Conservation (phyloP, 441 rosid genomes). For the Populus hybrid region DNA sequence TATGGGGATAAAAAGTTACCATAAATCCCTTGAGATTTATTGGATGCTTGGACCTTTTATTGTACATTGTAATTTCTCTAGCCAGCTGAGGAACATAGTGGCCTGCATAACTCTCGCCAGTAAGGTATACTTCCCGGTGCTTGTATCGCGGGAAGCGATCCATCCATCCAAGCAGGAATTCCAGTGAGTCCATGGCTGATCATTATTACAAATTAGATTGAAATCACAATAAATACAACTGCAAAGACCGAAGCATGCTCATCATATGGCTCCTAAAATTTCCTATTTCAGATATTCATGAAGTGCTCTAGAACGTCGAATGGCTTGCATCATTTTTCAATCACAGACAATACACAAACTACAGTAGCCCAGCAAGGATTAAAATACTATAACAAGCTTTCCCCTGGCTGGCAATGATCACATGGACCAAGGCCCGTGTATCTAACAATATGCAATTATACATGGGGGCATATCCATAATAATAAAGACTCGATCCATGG, state of each 20-base stretch:
- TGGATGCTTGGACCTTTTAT: slow-evolving; percentile 46
- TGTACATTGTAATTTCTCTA: slow-evolving; percentile 59
- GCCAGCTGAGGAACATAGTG: slow-evolving; percentile 99
- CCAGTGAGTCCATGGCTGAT: slow-evolving; percentile 79
- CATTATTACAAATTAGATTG: background rate
- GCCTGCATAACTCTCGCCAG: slow-evolving; percentile 97
- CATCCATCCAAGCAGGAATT: slow-evolving; percentile 70
- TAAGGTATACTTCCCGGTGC: slow-evolving; percentile 59
- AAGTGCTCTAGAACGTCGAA: no score
- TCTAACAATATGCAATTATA: background rate
- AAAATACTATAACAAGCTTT: background rate
- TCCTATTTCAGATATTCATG: background rate
- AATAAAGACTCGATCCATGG: no score
- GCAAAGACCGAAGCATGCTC: no score
- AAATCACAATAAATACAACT: background rate
- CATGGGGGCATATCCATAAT: background rate
- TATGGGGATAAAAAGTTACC: slow-evolving; percentile 34
- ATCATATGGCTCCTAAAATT: background rate
- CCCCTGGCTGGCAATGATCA: background rate
- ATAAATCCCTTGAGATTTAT: slow-evolving; percentile 87
- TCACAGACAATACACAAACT: no score
- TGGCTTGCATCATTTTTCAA: no score
- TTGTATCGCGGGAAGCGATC: slow-evolving; percentile 79
- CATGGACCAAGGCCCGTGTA: slow-evolving; percentile 8
- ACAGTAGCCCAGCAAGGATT: no score